Evolutionary conservation across 1,139 yeast species (phyloP).

Genomic region (Maudiozyma humilis): DNA sequence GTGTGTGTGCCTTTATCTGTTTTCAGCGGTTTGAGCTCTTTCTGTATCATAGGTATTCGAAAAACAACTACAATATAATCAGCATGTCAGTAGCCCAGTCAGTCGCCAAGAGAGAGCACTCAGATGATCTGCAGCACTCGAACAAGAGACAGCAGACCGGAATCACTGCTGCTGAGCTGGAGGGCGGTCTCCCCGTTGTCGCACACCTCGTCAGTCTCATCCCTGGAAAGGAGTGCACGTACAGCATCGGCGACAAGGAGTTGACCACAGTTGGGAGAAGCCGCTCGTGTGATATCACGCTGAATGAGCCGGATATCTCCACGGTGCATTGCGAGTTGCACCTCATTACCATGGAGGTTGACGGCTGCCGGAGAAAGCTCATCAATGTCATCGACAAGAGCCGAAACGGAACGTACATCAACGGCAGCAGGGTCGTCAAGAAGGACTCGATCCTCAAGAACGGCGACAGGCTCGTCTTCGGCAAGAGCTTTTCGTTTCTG

Average conservation of each 20-base stretch:
- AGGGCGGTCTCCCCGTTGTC: constrained; percentile 9
- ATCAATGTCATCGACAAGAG: constrained; percentile 51
- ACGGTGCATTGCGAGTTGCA: constrained; percentile 54
- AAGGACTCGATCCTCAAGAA: constrained; percentile 44
- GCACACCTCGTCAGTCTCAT: constrained; percentile 22
- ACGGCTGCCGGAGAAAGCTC: constrained; percentile 36
- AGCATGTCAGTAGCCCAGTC: constrained; percentile 4
- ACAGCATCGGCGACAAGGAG: constrained; percentile 14
- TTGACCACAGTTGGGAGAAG: constrained; percentile 47
- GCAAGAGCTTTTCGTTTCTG: constrained; percentile 50
- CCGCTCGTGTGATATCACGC: constrained; percentile 49
- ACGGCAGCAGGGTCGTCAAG: constrained; percentile 47
- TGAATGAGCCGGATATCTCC: constrained; percentile 55
- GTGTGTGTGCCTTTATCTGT: too few relatives aligned
- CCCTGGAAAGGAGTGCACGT: constrained; percentile 29
- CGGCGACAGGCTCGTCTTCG: constrained; percentile 60
- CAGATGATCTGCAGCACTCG: constrained; percentile 12
- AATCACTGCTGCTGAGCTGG: constrained; percentile 37
- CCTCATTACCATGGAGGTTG: constrained; percentile 32
- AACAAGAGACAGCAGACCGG: constrained; percentile 18
- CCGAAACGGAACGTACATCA: constrained; percentile 60
- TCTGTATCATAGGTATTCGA: too few relatives aligned
- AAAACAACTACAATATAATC: too few relatives aligned
- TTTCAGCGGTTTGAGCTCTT: too few relatives aligned
- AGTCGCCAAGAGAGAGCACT: constrained; percentile 13